Evolutionary conservation across 2,329 filamentous ascomycete species (phyloP).

Genomic region (Triangularia setosa): DNA sequence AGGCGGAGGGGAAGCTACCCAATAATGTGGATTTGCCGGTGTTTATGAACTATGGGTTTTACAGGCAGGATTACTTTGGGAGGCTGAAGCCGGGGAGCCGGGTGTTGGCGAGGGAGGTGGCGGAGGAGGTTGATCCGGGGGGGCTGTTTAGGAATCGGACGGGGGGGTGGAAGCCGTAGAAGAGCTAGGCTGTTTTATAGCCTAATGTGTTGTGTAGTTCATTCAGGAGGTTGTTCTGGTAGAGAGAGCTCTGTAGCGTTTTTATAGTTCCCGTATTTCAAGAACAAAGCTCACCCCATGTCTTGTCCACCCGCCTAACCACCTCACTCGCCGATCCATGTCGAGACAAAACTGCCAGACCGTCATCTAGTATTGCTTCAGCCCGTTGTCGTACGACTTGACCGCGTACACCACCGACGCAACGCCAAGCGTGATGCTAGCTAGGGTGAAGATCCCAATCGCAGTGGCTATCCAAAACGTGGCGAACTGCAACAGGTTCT

Average conservation of each 20-base stretch:
- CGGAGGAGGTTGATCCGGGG: conserved; percentile 35
- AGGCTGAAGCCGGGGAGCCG: conserved; percentile 35
- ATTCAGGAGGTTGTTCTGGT: too few relatives aligned
- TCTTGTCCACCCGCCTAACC: too few relatives aligned
- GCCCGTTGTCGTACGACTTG: conserved; percentile 2
- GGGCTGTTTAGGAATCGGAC: conserved; percentile 38
- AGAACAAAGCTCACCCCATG: too few relatives aligned
- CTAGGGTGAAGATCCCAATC: conserved; percentile 1
- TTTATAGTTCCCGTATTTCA: too few relatives aligned
- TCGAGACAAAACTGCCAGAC: not conserved
- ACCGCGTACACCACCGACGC: conserved; percentile 1
- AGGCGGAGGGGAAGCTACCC: conserved; percentile 32
- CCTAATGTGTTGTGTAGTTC: too few relatives aligned
- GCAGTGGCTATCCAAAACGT: conserved; percentile 9
- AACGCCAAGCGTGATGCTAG: conserved; percentile 1
- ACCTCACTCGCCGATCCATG: too few relatives aligned
- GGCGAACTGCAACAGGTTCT: conserved; percentile 7
- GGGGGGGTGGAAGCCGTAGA: conserved; percentile 37
- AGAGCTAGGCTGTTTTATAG: too few relatives aligned
- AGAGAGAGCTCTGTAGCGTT: too few relatives aligned
- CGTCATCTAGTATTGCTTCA: conserved; percentile 7
- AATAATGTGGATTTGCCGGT: conserved; percentile 38
- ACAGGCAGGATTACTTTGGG: conserved; percentile 40
- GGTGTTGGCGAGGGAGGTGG: conserved; percentile 34
- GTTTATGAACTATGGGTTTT: conserved; percentile 43